Conservation (phyloP, 2,329 filamentous ascomycete genomes). For the Tolypocladium pustulatum region DNA sequence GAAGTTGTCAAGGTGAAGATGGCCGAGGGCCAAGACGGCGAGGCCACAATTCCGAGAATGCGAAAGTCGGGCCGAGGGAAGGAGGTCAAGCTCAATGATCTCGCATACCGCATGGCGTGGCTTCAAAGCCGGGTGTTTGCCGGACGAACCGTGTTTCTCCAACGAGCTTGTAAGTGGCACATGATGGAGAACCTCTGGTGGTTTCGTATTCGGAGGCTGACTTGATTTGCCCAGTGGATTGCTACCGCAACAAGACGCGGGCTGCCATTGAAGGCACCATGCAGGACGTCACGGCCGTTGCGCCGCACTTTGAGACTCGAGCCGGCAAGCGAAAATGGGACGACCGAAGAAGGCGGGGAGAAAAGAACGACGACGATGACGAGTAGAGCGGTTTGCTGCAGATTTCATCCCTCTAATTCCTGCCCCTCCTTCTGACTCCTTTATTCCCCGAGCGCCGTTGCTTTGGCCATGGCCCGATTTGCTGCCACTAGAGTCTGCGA, state of each 20-base stretch:
- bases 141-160: constrained; percentile 74
- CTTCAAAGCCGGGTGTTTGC: constrained; percentile 88
- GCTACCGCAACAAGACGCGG: constrained; percentile 85
- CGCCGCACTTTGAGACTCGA: constrained; percentile 81
- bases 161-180: constrained; percentile 69
- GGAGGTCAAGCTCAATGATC: constrained; percentile 84
- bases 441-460: background rate
- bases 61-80: constrained; percentile 60
- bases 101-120: constrained; percentile 95
- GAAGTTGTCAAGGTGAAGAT: constrained; percentile 52
- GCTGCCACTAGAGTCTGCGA: background rate
- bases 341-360: constrained; percentile 37
- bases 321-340: constrained; percentile 71
- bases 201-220: constrained; percentile 3
- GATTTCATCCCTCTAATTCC: background rate
- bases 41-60: constrained; percentile 67
- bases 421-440: background rate
- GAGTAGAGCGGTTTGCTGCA: constrained; percentile 4
- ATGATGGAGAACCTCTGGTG: background rate
- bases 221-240: constrained; percentile 57
- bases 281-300: constrained; percentile 62
- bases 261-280: constrained; percentile 69
- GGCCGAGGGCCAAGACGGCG: constrained; percentile 57
- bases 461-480: background rate
- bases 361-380: constrained; percentile 19